Base-by-base conservation (phyloP, 1,284 basidiomycete species). In the Marasmius sp. region DNA sequence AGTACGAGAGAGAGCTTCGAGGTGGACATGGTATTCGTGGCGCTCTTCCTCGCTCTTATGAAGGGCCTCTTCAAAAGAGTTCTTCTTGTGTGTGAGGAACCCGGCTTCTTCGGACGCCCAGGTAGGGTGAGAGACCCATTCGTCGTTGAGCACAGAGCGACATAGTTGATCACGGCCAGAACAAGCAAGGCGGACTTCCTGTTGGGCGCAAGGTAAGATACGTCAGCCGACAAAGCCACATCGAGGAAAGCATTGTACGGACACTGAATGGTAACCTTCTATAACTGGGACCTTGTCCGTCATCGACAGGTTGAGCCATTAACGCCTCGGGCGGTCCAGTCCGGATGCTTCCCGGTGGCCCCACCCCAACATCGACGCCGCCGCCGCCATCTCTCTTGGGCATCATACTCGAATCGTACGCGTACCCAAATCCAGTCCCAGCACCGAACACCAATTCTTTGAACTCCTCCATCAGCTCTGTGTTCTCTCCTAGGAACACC, bases 21-120 rank as follows among this genome's bases (percentile, higher is more conserved):
- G 89, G 71, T 97, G 93, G 68, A 97, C 97, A 71, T 98, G 95
- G 76, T 96, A 99, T 77, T 99, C 97, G 79, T 98, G 95, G 33
- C 97, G 88, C 75, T 99, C 97, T 74, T 99, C 97, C 75, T 99
- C 97, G 68, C 93, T 92, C 74, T 94, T 94, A 79, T 99, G 96
- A 61, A 99, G 83, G 0, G 94, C 93, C 71, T 98, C 96, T 76
- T 99, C 97, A 74, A 94, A 98, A 3, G 89, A 85, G 74, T 98
- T 99, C 81, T 98, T 98, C 83, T 97, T 97, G 77, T 98, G 95
- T 6, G 96, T 87, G 62, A 95, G 86, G 77, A 98, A 98, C 1
- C 93, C 94, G 1, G 93, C 86, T 68, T 97, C 94, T 70, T 98
- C 97, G 64, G 97, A 98, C 18, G 94, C 94, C 94, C 95, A 98